Conservation (phyloP, 305 asterid species). For the Lippia alba region DNA sequence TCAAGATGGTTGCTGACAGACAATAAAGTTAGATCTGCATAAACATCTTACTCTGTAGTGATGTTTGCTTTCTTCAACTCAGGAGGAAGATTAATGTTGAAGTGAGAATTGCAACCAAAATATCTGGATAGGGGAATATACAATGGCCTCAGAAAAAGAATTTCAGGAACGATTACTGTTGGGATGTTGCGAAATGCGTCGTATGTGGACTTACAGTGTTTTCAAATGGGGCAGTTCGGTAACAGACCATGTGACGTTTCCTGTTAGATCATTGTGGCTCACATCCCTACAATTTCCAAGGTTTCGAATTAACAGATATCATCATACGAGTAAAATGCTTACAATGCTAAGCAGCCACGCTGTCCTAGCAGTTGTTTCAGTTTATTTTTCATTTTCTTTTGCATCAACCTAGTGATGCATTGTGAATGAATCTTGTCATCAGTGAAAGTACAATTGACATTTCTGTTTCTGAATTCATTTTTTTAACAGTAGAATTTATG, state of each 20-base stretch:
- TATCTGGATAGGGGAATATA: slow-evolving; percentile 43
- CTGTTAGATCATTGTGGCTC: slow-evolving; percentile 63
- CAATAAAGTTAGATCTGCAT: background rate
- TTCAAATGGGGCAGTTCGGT: slow-evolving; percentile 48
- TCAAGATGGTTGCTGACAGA: background rate
- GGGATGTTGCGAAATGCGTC: background rate
- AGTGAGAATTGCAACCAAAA: slow-evolving; percentile 57
- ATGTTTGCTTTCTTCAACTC: slow-evolving; percentile 45
- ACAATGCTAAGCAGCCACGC: no score
- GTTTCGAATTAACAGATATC: slow-evolving; percentile 23
- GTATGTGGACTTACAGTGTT: slow-evolving; percentile 50
- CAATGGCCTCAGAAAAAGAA: background rate
- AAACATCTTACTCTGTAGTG: slow-evolving; percentile 64
- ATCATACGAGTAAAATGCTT: background rate
- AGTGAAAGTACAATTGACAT: slow-evolving; percentile 3
- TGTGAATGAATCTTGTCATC: background rate
- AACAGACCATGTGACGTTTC: slow-evolving; percentile 50
- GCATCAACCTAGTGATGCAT: slow-evolving; percentile 8
- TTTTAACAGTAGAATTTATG: background rate
- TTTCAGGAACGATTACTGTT: background rate
- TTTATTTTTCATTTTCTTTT: background rate
- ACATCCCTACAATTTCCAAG: slow-evolving; percentile 54
- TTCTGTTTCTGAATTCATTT: slow-evolving; percentile 9
- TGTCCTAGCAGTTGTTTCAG: background rate
- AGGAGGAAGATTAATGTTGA: slow-evolving; percentile 43